A percentile compares a stretch with the other conserved stretches of the same genome.
phyloP scores from a whole-genome alignment of 768 basidiomycete species.

The Galerina sulciceps region DNA sequence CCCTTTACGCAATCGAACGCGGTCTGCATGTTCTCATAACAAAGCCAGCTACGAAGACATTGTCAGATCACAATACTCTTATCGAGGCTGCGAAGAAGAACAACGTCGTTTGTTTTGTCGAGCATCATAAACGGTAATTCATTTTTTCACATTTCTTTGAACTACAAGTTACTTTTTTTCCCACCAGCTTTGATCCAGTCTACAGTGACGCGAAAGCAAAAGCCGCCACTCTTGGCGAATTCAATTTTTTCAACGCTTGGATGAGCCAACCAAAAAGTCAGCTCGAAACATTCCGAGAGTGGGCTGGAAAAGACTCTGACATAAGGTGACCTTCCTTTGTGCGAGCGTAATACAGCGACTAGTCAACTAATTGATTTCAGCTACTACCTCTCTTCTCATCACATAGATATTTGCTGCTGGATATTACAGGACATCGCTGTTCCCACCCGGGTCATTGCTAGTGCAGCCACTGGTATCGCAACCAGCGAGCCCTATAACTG shows the following conservation, averaged over 20 bases:
- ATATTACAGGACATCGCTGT: slow-evolving; percentile 76
- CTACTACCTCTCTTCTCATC: slow-evolving; percentile 95
- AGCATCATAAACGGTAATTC: slow-evolving; percentile 83
- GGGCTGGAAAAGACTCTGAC: slow-evolving; percentile 95
- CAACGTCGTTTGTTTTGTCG: slow-evolving; percentile 89
- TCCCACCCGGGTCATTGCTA: slow-evolving; percentile 87
- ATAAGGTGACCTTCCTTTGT: slow-evolving; percentile 60
- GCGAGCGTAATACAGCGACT: neutral
- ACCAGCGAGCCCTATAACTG: slow-evolving; percentile 89
- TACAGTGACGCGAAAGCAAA: slow-evolving; percentile 90
- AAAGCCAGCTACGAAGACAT: slow-evolving; percentile 88
- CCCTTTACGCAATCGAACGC: slow-evolving; percentile 83
- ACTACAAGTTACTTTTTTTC: neutral
- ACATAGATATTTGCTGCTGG: slow-evolving; percentile 90
- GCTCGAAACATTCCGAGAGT: slow-evolving; percentile 91
- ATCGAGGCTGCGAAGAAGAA: slow-evolving; percentile 78
- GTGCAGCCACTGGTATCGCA: slow-evolving; percentile 90
- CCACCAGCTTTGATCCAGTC: slow-evolving; percentile 79
- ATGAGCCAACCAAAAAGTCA: slow-evolving; percentile 98
- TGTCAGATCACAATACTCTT: slow-evolving; percentile 81
- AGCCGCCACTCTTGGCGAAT: slow-evolving; percentile 79
- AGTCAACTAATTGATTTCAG: slow-evolving; percentile 38
- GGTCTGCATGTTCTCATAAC: slow-evolving; percentile 91
- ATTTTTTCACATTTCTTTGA: neutral
- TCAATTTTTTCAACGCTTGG: slow-evolving; percentile 96